Evolutionary conservation across 2,329 filamentous ascomycete genomes (phyloP).

Genomic region (Raffaelea albimanens): DNA sequence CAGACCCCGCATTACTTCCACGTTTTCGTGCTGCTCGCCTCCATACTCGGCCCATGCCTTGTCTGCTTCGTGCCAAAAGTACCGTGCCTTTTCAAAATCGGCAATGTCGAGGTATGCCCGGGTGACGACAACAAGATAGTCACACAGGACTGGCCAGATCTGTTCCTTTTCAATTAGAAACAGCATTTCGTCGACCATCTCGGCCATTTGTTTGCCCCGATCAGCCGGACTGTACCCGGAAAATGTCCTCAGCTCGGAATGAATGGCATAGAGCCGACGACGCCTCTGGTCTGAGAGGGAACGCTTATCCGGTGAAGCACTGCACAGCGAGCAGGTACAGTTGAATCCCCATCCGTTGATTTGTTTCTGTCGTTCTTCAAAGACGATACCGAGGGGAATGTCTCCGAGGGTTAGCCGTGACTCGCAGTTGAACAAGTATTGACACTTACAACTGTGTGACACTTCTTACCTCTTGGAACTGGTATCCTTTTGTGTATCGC

Average conservation of each 20-base stretch:
- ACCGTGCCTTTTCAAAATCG: slow-evolving; percentile 9
- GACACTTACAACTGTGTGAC: slow-evolving; percentile 13
- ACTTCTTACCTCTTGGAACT: slow-evolving; percentile 17
- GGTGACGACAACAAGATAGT: slow-evolving; percentile 14
- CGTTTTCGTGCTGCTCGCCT: slow-evolving; percentile 5
- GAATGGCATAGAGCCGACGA: slow-evolving; percentile 14
- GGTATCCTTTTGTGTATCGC: slow-evolving; percentile 11
- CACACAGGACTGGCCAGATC: slow-evolving; percentile 15
- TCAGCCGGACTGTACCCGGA: slow-evolving; percentile 2
- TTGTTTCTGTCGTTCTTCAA: slow-evolving; percentile 11
- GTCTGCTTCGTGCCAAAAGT: slow-evolving; percentile 8
- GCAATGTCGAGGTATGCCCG: slow-evolving; percentile 13
- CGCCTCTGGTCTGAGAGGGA: slow-evolving; percentile 13
- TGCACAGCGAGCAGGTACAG: slow-evolving; percentile 16
- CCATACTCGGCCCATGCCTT: slow-evolving; percentile 1
- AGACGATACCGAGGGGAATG: slow-evolving; percentile 13
- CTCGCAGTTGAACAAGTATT: too few relatives aligned
- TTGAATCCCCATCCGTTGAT: slow-evolving; percentile 17
- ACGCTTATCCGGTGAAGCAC: slow-evolving; percentile 5
- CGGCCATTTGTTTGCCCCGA: slow-evolving; percentile 1
- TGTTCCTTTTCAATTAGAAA: slow-evolving; percentile 14
- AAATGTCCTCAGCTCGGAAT: slow-evolving; percentile 6
- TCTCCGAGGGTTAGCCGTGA: slow-evolving; percentile 11
- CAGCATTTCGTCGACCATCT: slow-evolving; percentile 12
- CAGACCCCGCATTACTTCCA: slow-evolving; percentile 3